A percentile compares a stretch with the other conserved stretches of the same genome.
phyloP scores from a whole-genome alignment of 495 filamentous ascomycete species.

The Cercophora scortea region DNA sequence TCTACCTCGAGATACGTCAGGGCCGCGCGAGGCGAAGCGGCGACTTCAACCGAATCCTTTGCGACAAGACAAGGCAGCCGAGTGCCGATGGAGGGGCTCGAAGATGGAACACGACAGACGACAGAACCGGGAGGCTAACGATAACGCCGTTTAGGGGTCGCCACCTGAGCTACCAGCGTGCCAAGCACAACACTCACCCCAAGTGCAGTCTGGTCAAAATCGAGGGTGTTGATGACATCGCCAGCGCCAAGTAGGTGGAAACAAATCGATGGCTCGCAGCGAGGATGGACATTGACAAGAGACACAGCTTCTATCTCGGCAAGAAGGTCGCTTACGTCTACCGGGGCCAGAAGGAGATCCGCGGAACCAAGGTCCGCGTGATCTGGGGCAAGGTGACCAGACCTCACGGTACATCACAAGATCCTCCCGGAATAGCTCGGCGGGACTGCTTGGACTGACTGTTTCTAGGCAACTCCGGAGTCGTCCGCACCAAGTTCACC shows the following conservation, averaged over 20 bases:
- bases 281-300: conserved; percentile 18
- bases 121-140: conserved; percentile 20
- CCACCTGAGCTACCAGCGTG: conserved; percentile 90
- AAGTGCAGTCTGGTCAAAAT: conserved; percentile 90
- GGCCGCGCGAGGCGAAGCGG: conserved; percentile 3
- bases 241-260: conserved; percentile 68
- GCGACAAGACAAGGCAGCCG: not conserved
- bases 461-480: conserved; percentile 78
- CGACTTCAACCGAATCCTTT: not conserved
- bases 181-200: conserved; percentile 75
- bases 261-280: not conserved
- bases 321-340: conserved; percentile 98
- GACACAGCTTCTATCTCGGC: conserved; percentile 72
- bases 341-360: conserved; percentile 81
- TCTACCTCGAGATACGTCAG: conserved; percentile 18
- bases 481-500: conserved; percentile 93
- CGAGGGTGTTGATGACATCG: conserved; percentile 84
- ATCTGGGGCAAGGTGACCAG: conserved; percentile 99
- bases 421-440: not conserved
- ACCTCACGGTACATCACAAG: conserved; percentile 66
- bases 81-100: not conserved
- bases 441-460: not conserved
- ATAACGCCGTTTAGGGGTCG: conserved; percentile 55
- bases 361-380: conserved; percentile 93
- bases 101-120: not conserved